A percentile compares a stretch with the other conserved stretches of the same genome.
These are phyloP conservation scores for Botryotinia narcissicola DNA, from an alignment of 2,329 filamentous ascomycete genomes.

Conservation along the genomic window DNA sequence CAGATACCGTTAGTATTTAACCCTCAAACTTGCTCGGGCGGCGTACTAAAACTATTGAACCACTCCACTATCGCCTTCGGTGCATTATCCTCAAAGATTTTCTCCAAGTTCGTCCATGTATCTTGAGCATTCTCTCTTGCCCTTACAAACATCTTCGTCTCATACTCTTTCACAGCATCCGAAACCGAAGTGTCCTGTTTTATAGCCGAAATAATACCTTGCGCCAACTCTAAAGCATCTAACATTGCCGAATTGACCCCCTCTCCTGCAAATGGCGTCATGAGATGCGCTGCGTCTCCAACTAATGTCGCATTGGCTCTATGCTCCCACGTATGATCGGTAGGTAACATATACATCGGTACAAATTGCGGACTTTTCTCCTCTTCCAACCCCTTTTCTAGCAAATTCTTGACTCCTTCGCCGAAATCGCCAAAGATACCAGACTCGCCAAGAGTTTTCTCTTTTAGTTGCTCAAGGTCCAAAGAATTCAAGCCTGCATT, in stretches of 20 bases:
- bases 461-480: slow-evolving; percentile 11
- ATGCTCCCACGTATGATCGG: slow-evolving; percentile 25
- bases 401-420: slow-evolving; percentile 15
- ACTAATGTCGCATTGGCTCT: slow-evolving; percentile 45
- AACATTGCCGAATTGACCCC: slow-evolving; percentile 41
- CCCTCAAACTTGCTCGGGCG: not conserved
- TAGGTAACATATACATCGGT: slow-evolving; percentile 23
- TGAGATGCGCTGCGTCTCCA: slow-evolving; percentile 51
- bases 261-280: slow-evolving; percentile 48
- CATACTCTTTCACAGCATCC: slow-evolving; percentile 29
- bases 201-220: not conserved
- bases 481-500: not conserved
- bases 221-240: slow-evolving; percentile 42
- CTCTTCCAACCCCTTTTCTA: slow-evolving; percentile 13
- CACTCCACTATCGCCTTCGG: slow-evolving; percentile 5
- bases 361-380: not conserved
- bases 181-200: slow-evolving; percentile 22
- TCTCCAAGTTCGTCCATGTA: slow-evolving; percentile 18
- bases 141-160: slow-evolving; percentile 27
- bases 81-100: slow-evolving; percentile 22
- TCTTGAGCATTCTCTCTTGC: slow-evolving; percentile 20
- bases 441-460: slow-evolving; percentile 14
- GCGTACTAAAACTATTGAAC: not conserved
- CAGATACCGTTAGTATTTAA: not conserved
- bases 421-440: slow-evolving; percentile 8